Percentiles rank a stretch among this genome's conserved stretches.
These are phyloP conservation scores for Penicillium nucicola DNA, from an alignment of 495 filamentous ascomycete species.

Conservation along the genomic window DNA sequence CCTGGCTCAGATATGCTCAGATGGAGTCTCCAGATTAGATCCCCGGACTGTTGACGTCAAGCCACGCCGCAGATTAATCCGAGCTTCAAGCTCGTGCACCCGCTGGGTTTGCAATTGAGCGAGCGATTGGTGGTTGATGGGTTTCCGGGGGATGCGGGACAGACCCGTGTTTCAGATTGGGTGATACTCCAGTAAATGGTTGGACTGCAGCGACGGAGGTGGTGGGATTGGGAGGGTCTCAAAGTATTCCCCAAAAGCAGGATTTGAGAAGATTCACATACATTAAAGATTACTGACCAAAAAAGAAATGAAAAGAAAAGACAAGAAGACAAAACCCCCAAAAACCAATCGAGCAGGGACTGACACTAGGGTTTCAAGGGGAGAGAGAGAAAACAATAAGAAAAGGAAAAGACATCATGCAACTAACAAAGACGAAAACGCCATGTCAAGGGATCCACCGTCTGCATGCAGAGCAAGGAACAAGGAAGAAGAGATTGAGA, in stretches of 20 bases:
- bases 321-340: not conserved
- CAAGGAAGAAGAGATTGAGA: not conserved
- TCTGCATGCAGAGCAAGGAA: conserved; percentile 8
- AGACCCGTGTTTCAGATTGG: conserved; percentile 27
- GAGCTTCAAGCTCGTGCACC: conserved; percentile 21
- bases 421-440: conserved; percentile 4
- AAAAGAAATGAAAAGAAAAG: conserved; percentile 9
- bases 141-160: conserved; percentile 20
- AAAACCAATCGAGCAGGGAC: not conserved
- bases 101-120: conserved; percentile 17
- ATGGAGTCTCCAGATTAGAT: conserved; percentile 15
- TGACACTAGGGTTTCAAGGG: not conserved
- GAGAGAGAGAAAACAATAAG: conserved; percentile 4
- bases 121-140: conserved; percentile 25
- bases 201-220: conserved; percentile 15
- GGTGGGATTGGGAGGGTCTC: not conserved
- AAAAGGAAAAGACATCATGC: conserved; percentile 1
- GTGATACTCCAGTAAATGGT: conserved; percentile 14
- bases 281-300: conserved; percentile 12
- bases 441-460: not conserved
- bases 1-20: conserved; percentile 4
- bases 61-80: conserved; percentile 23
- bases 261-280: conserved; percentile 3
- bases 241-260: conserved; percentile 9
- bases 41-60: conserved; percentile 27